Conservation (phyloP, 768 basidiomycete species). For the Glaciozyma martinii region DNA sequence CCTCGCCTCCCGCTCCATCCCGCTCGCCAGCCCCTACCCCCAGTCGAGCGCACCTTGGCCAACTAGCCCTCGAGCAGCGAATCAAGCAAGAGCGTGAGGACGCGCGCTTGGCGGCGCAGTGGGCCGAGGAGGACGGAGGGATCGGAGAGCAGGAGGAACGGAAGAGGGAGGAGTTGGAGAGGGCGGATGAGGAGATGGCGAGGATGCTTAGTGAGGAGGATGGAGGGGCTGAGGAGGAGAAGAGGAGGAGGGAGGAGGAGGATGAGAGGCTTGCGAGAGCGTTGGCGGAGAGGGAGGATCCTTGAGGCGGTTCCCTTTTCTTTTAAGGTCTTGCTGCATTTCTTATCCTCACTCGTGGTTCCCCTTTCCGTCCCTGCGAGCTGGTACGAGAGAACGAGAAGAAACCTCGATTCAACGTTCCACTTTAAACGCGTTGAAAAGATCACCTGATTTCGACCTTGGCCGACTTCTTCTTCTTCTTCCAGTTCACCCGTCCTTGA, state of each 20-base stretch:
- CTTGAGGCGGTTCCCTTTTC: neutral
- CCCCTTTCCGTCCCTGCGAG: no score
- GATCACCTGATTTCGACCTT: no score
- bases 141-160: neutral
- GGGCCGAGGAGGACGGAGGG: conserved; percentile 8
- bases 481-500: no score
- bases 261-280: neutral
- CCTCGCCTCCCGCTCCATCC: neutral
- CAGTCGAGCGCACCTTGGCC: conserved; percentile 1
- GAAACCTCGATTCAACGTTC: neutral
- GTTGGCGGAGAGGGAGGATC: neutral
- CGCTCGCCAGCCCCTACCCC: neutral
- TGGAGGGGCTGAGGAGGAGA: neutral
- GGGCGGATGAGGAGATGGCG: conserved; percentile 17
- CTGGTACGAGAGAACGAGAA: neutral
- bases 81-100: conserved; percentile 16
- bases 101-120: conserved; percentile 3
- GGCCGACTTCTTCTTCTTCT: no score
- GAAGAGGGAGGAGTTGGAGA: neutral
- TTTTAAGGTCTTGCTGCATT: neutral
- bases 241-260: neutral
- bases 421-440: no score
- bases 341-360: neutral
- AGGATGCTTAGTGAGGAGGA: conserved; percentile 14
- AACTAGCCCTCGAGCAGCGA: neutral